Evolutionary conservation across 352 stramenopile species (phyloP), one percentile per base, ranked within the genome.

Genomic region (Peronospora belbahrii): DNA sequence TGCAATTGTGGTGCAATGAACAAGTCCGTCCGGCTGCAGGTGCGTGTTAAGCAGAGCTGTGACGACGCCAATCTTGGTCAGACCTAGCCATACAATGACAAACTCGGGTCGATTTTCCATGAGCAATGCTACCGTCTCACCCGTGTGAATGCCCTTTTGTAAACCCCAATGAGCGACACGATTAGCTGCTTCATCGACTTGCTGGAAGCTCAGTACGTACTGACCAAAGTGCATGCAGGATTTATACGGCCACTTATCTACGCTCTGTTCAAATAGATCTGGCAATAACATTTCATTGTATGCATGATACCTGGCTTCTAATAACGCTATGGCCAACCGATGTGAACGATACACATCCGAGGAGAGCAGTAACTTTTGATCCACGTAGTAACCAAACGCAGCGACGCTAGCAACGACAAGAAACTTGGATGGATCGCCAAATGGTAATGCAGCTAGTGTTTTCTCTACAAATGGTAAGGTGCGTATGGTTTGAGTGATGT

Each of bases 51-150:
- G 82, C 20, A 94, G 63, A 20, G 84, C 84, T n/a, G 70, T 71
- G 52, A 87, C 64, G 41, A 94, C 79, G 39, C 84, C 84, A 31
- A 88, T 59, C 59, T 95, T 95, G 48, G 76, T 43, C 34, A 95
- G 64, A 0, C 81, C 84, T 45, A 94, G 67, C 84, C 84, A 95
- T 10, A 81, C 62, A 17, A 83, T 47, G 20, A 95, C 51, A 42
- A 85, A 95, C 52, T 93, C 81, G 25, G 79, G 81, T 0, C 82
- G 67, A 61, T 95, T 95, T 52, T 88, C 74, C 75, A 94, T 92
- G 24, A 94, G 56, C 36, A 94, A 57, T 22, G 71, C 83, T 20
- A 88, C 77, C 3, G 74, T 89, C 42, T 94, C 65, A 22, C 84
- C 83, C 0, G 38, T 14, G 22, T 60, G 42, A 0, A 95, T 45